A percentile compares a stretch with the other conserved stretches of the same genome.
These are phyloP conservation scores for Colletotrichum chlorophyti DNA, from an alignment of 2,329 filamentous ascomycete species.

Conservation along the genomic window DNA sequence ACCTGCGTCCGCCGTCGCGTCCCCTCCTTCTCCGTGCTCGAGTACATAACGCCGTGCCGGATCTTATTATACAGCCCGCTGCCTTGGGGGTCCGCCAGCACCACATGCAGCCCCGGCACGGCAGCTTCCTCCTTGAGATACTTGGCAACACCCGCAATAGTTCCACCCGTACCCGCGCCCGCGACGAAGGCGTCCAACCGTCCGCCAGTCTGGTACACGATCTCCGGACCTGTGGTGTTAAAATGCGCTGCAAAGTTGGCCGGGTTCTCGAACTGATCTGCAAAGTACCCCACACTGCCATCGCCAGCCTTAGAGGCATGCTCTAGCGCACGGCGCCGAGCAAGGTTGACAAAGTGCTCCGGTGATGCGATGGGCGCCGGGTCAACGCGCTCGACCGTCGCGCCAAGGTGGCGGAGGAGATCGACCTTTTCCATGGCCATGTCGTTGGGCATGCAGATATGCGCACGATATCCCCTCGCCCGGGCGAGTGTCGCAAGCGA, in stretches of 20 bases:
- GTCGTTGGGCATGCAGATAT: constrained; percentile 98
- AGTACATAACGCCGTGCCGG: constrained; percentile 95
- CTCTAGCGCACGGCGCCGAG: constrained; percentile 75
- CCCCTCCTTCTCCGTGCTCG: constrained; percentile 85
- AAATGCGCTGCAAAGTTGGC: constrained; percentile 91
- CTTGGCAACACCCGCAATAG: constrained; percentile 84
- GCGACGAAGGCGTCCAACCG: constrained; percentile 86
- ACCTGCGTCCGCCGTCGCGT: constrained; percentile 89
- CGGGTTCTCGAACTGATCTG: constrained; percentile 92
- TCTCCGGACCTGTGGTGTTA: constrained; percentile 85
- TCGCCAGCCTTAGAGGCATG: constrained; percentile 68
- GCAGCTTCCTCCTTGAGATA: constrained; percentile 76
- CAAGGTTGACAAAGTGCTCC: constrained; percentile 93
- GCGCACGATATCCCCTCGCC: constrained; percentile 86
- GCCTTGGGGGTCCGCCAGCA: constrained; percentile 93
- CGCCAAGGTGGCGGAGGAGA: constrained; percentile 87
- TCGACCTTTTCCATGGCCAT: constrained; percentile 88
- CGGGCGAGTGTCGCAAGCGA: constrained; percentile 89
- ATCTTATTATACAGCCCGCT: constrained; percentile 93
- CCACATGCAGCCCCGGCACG: constrained; percentile 69
- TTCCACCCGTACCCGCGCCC: constrained; percentile 93
- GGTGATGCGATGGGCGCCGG: constrained; percentile 94
- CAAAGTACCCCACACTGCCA: constrained; percentile 84
- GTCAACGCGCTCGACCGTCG: constrained; percentile 87
- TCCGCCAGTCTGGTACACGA: constrained; percentile 78